These are phyloP conservation scores for Candida piceae DNA, from an alignment of 805 yeast genomes.

Conservation along the genomic window DNA sequence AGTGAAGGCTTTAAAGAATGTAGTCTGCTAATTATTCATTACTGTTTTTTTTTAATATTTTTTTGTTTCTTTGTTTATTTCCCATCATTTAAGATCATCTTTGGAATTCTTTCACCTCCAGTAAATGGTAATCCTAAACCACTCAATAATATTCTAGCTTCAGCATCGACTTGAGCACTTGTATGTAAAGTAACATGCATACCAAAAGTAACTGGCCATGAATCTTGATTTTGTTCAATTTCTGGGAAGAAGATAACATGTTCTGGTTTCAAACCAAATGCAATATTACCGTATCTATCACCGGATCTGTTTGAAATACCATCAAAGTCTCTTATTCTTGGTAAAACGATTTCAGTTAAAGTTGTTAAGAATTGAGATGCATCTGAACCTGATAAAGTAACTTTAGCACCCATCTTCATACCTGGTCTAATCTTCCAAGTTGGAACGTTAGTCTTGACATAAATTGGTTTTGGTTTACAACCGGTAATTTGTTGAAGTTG, in stretches of 20 bases:
- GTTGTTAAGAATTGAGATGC: slow-evolving; percentile 85
- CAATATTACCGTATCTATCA: slow-evolving; percentile 78
- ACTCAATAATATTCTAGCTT: slow-evolving; percentile 80
- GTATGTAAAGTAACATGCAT: slow-evolving; percentile 83
- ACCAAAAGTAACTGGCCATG: slow-evolving; percentile 85
- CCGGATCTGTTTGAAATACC: slow-evolving; percentile 78
- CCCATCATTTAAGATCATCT: slow-evolving; percentile 20
- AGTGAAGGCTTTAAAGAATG: no score
- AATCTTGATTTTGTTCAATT: slow-evolving; percentile 81
- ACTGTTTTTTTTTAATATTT: no score
- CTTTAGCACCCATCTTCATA: slow-evolving; percentile 86
- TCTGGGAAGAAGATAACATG: slow-evolving; percentile 87
- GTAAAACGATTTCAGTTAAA: slow-evolving; percentile 85
- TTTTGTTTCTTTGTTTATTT: not conserved
- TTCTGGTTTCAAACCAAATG: slow-evolving; percentile 76
- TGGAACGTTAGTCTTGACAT: slow-evolving; percentile 73
- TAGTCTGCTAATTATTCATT: no score
- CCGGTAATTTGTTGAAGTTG: slow-evolving; percentile 95
- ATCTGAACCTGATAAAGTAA: slow-evolving; percentile 68
- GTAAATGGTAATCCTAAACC: slow-evolving; percentile 77
- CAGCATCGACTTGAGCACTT: slow-evolving; percentile 82
- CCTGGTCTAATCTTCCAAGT: slow-evolving; percentile 86
- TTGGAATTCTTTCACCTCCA: slow-evolving; percentile 43
- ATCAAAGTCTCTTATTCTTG: slow-evolving; percentile 81
- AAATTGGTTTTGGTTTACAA: slow-evolving; percentile 67